Conservation (phyloP, 108 stramenopile species). For the Fragilariopsis cylindrus region DNA sequence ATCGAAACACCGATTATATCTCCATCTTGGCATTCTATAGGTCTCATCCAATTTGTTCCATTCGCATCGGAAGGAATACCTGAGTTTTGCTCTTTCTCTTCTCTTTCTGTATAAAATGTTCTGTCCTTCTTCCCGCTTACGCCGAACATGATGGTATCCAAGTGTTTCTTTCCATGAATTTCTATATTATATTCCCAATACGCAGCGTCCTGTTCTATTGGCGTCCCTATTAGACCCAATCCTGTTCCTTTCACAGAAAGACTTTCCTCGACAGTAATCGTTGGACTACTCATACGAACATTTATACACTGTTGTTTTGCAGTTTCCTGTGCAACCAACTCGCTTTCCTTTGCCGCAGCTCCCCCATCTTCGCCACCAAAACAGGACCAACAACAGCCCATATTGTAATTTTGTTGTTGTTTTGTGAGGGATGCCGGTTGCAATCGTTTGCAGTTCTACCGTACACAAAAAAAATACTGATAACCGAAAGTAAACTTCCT, state of each 20-base stretch:
- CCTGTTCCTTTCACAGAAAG: conserved; percentile 58
- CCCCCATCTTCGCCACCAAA: conserved; percentile 13
- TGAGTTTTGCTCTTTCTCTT: conserved; percentile 27
- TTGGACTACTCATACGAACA: conserved; percentile 61
- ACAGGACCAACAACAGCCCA: conserved; percentile 47
- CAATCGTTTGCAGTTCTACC: too few relatives aligned
- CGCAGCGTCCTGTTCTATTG: conserved; percentile 86
- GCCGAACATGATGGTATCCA: conserved; percentile 70
- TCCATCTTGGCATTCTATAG: conserved; percentile 52
- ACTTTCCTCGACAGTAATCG: conserved; percentile 37
- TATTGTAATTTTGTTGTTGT: neutral
- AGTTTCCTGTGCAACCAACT: conserved; percentile 25
- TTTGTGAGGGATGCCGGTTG: too few relatives aligned
- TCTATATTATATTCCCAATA: conserved; percentile 86
- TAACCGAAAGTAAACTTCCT: too few relatives aligned
- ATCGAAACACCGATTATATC: conserved; percentile 81
- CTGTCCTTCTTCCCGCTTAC: conserved; percentile 74
- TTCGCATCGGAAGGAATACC: conserved; percentile 37
- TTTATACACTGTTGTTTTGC: conserved; percentile 31
- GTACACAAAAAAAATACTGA: too few relatives aligned
- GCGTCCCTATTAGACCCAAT: conserved; percentile 59
- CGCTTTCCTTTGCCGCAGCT: conserved; percentile 12
- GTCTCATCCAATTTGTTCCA: conserved; percentile 70
- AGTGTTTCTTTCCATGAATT: conserved; percentile 18
- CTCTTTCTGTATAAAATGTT: conserved; percentile 58